Base-by-base conservation (phyloP, 768 basidiomycete species). In the Rhodosporidiobolus sp. region DNA sequence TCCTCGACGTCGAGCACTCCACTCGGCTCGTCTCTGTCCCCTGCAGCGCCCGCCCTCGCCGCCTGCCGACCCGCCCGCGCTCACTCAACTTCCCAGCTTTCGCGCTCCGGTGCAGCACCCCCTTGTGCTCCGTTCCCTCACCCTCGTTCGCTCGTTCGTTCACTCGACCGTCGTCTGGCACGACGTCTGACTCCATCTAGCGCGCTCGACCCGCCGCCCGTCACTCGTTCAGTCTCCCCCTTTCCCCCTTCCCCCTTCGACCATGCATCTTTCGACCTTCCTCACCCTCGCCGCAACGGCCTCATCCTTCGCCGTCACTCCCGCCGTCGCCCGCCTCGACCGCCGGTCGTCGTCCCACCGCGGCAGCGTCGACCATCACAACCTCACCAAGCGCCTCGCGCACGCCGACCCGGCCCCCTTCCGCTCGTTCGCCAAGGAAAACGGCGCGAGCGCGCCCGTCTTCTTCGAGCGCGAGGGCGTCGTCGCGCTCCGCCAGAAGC, bases 271-370 rank as follows among this genome's bases (percentile, higher is more conserved):
- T 30, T 56, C 66, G 10, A 46, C 66, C 4, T 28, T 63, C 52
- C 52, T 72, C 50, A 26, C 58, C 50, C 26, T 64, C 56, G 71
- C 66, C 4, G 57, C 71, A 28, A 58, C 70, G 11, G 65, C 65
- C 30, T 62, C 71, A 19, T 57, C 55, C 38, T 26, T 30, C 24
- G 38, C 26, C 58, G 16, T 46, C 28, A 59, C 69, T 28, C 66
- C 63, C 66, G 71, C 62, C 16, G 54, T 66, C 3, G 71, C 71
- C 6, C 65, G 71, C 9, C 62, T 72, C 38, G 71, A 72, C 50
- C 61, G 65, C 48, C 54, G 64, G 30, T 30, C 63, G 11, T 8
- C 53, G 22, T 30, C 57, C 12, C 70, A 71, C 53, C 67, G 67
- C 28, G 49, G 38, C n/a, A n/a, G n/a, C 55, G 30, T 35, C 32